Base-by-base conservation (phyloP, 345 rosid genomes). In the Laguncularia racemosa region DNA sequence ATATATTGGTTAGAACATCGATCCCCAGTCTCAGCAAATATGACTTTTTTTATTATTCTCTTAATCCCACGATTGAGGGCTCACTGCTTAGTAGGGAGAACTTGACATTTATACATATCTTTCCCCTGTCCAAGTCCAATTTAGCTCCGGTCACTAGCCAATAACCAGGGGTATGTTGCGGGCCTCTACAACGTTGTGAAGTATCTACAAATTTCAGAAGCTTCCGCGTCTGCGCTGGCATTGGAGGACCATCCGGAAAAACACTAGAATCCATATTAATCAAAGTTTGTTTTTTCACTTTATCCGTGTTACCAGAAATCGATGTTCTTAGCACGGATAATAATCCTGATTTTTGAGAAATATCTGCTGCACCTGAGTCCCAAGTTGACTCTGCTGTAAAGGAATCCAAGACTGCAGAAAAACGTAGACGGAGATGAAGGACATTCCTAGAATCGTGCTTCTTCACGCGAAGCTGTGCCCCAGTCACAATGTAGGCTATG, bases 101-200 rank as follows among this genome's bases (percentile, higher is more conserved):
- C 77, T 89, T 89, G 40, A 84, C 97, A 17, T 78, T 88, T 44
- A 89, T 52, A 61, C 85, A 73, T 18, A 89, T 82, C 73, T 89
- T 93, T 15, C 97, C 96, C 57, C 69, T 83, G 23, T 86, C 91
- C 70, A 84, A 46, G 12, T 85, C 75, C 53, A 93, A 72, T 76
- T 73, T 74, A 49, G 86, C 91, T 43, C 92, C 97, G 3, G 91
- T 89, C 15, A 85, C 88, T 49, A 89, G 61, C 99, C 99, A 93
- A 65, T 93, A 86, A 21, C 99, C 99, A 3, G 99, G 99, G 51
- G 79, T 79, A 56, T 93, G 83, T 64, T 76, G 83, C 12, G 99
- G 96, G 33, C 97, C 97, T 71, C 71, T 78, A 58, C 83, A 85
- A 55, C 77, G 33, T 58, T 93, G 91, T 14, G 95, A 77, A 15